Base-by-base conservation (phyloP, 1,284 basidiomycete genomes). In the Sanguinoderma infundibulare region DNA sequence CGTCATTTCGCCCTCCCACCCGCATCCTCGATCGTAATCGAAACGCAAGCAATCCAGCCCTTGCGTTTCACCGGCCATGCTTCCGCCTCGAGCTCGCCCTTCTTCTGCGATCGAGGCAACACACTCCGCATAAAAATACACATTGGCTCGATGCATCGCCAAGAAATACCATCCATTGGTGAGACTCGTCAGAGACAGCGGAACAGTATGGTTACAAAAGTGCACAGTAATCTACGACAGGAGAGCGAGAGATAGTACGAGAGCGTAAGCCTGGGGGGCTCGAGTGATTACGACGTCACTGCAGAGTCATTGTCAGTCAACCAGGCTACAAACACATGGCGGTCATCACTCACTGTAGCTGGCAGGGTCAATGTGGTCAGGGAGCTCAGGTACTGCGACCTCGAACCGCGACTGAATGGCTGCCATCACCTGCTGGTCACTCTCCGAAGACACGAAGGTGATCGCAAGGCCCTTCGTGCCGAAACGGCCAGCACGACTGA, bases 401-500 rank as follows among this genome's bases (percentile, higher is more conserved):
- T 97, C 95, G 79, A 98, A 98, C 67, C 95, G 80, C 36, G 90
- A 87, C 77, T 98, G 95, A 68, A 98, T 97, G 26, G 91, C 84
- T 57, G 89, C 84, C 88, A 99, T 92, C 63, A 99, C 96, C 78
- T 95, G 92, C 74, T 94, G 89, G 75, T 99, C 98, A 64, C 84
- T 87, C 57, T 98, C 96, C 30, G 89, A 92, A 4, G 95, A 90
- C 51, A 98, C 94, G 75, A 98, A 99, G 10, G 96, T 97, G 77
- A 99, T 96, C n/a, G 96, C 96, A 40, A 99, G 87, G 86, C 98
- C 98, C 80, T 99, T 99, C 49, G 98, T 99, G 68, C 98, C 98
- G 79, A 99, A 99, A 70, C 98, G 94, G 69, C 98, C 98, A 67
- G 98, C 98, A 84, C 98, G 96, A 69, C 91, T 92, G 67, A 35